phyloP scores from a whole-genome alignment of 116 monocot species.

The Dioscorea cayenensis region DNA sequence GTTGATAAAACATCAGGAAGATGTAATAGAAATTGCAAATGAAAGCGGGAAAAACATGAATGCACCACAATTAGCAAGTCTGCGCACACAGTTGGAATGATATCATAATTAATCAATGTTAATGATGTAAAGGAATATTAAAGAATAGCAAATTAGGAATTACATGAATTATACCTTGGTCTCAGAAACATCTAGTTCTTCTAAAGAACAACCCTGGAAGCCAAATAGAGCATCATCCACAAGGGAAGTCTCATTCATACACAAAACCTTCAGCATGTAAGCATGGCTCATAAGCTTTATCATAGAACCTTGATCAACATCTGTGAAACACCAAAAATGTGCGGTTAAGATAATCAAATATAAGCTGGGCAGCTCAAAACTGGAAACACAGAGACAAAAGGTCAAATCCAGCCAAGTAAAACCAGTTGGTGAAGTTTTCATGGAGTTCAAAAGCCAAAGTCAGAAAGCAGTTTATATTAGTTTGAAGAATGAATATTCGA shows the following conservation, averaged over 20 bases:
- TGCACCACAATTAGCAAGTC: too few relatives aligned
- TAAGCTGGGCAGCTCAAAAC: neutral
- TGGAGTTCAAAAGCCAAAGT: too few relatives aligned
- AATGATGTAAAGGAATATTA: neutral
- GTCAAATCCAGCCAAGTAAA: neutral
- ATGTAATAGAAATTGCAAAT: too few relatives aligned
- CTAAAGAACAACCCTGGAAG: conserved; percentile 41
- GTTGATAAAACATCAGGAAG: too few relatives aligned
- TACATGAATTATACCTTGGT: conserved; percentile 41
- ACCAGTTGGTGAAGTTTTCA: neutral
- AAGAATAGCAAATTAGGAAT: neutral
- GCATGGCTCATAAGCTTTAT: conserved; percentile 41
- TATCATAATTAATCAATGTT: neutral
- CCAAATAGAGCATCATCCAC: conserved; percentile 43
- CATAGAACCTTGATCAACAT: conserved; percentile 38
- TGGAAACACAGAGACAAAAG: neutral
- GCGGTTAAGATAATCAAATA: neutral
- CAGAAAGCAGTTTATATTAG: too few relatives aligned
- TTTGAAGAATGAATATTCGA: too few relatives aligned
- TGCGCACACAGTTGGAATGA: too few relatives aligned
- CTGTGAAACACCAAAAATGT: conserved; percentile 15
- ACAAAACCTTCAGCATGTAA: conserved; percentile 36
- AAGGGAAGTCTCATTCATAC: conserved; percentile 42
- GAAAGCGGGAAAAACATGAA: too few relatives aligned
- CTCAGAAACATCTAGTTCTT: conserved; percentile 65